These are phyloP conservation scores for Lactifluus echinatus DNA, from an alignment of 768 basidiomycete genomes.

Conservation along the genomic window DNA sequence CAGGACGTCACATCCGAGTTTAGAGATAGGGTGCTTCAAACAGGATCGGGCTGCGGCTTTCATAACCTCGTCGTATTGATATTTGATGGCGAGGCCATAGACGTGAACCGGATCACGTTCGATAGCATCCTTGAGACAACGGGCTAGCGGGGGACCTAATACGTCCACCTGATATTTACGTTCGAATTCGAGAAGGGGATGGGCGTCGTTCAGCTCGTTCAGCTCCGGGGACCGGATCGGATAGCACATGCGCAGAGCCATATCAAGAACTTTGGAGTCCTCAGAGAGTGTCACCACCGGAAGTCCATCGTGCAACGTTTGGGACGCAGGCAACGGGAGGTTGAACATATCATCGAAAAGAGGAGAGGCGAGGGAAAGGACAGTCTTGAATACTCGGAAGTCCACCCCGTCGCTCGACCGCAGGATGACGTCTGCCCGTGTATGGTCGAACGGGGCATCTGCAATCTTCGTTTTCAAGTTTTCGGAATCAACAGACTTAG, in stretches of 20 bases:
- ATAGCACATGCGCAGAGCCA: conserved; percentile 12
- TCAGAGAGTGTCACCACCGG: background rate
- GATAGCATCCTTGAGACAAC: background rate
- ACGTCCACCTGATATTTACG: conserved; percentile 14
- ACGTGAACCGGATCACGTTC: conserved; percentile 9
- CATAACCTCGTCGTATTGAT: background rate
- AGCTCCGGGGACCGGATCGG: background rate
- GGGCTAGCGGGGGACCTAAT: background rate
- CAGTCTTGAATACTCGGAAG: conserved; percentile 7
- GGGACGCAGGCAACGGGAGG: background rate
- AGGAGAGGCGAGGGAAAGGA: conserved; percentile 10
- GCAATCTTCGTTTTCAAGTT: background rate
- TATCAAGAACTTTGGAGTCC: background rate
- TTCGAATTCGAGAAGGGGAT: conserved; percentile 3
- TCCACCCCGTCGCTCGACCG: conserved; percentile 9
- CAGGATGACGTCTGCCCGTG: conserved; percentile 4
- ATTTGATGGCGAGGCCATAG: background rate
- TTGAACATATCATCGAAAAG: conserved; percentile 10
- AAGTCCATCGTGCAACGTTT: background rate
- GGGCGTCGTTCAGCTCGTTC: background rate
- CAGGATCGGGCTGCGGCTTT: background rate
- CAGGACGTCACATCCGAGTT: background rate
- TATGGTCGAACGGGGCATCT: conserved; percentile 5
- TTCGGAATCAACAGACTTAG: background rate
- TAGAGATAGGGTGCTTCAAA: background rate